Conservation (phyloP, 768 basidiomycete species). For the Trametes cingulata region DNA sequence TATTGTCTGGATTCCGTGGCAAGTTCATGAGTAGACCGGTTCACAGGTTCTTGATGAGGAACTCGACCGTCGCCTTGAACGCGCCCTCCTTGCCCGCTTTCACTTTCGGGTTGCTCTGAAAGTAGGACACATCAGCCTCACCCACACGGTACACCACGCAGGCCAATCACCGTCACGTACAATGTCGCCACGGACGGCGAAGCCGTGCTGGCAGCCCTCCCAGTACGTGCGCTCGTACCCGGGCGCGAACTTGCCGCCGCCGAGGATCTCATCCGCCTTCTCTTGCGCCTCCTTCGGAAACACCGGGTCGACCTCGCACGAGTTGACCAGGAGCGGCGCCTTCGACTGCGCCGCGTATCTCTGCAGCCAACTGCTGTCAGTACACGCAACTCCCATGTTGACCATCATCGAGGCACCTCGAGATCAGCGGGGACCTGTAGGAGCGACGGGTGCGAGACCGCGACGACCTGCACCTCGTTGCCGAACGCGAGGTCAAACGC, state of each 20-base stretch:
- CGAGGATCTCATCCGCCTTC: conserved; percentile 40
- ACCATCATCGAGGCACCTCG: conserved; percentile 40
- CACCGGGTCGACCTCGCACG: conserved; percentile 49
- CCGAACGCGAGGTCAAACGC: conserved; percentile 66
- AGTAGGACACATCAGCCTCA: conserved; percentile 42
- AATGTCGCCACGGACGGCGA: conserved; percentile 45
- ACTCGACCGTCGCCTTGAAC: conserved; percentile 58
- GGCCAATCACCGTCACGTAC: conserved; percentile 18
- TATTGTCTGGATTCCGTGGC: too few species aligned
- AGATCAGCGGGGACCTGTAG: conserved; percentile 61
- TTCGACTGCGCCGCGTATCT: conserved; percentile 47
- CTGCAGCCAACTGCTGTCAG: conserved; percentile 23
- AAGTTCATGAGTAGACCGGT: neutral
- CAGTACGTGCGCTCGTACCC: conserved; percentile 39
- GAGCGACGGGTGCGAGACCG: conserved; percentile 63
- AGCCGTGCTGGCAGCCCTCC: conserved; percentile 33
- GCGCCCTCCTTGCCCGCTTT: conserved; percentile 66
- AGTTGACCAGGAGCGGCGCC: conserved; percentile 68
- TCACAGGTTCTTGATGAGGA: conserved; percentile 43
- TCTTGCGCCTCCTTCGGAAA: conserved; percentile 51
- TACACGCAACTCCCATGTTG: neutral
- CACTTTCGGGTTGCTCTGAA: conserved; percentile 44
- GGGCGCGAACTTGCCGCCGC: conserved; percentile 38
- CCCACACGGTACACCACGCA: conserved; percentile 15
- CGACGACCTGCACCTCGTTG: conserved; percentile 47